Base-by-base conservation (phyloP, 768 basidiomycete species). In the Suillus americanus region DNA sequence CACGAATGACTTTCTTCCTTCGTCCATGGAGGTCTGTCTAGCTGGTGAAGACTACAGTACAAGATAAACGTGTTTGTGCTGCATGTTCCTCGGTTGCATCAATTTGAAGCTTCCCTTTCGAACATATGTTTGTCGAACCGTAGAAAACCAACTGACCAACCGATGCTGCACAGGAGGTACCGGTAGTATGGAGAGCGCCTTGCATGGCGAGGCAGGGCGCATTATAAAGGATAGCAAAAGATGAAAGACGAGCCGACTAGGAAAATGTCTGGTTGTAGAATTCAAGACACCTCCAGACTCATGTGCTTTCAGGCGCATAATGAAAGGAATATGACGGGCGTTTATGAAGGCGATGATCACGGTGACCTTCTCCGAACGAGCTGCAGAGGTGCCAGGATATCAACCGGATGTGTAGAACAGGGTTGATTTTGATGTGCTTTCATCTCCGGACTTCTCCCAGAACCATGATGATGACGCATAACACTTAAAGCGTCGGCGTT, bases 391-490 rank as follows among this genome's bases (percentile, higher is more conserved):
- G 45, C 86, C 85, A 70, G 83, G 81, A 74, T 86, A 83, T 48
- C 79, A 73, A 8, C 84, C 80, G 4, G 83, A 80, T 9, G 83
- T 82, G 64, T 85, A 86, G 70, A 90, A n/a, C 13, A 23, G 14
- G 3, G 87, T 82, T 12, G 89, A 89, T 72, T 89, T 30, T 88
- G 68, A 91, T 87, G 40, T 83, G 84, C 53, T 82, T 85, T 37
- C 89, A 85, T 76, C 60, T 73, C 73, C 30, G 68, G 70, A 2
- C 43, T 66, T 43, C 64, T 62, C 54, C 71, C 68, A 0, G 53
- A 72, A 73, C 68, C 69, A 64, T 57, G 62, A 74, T 64, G 86
- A 40, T 40, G 40, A 16, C 16, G 86, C 81, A 68, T 72, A 71
- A 60, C 72, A 77, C 45, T 76, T 74, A n/a, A 72, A 76, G 41